Conservation (phyloP, 257 asterid genomes). For the Coffea eugenioides region DNA sequence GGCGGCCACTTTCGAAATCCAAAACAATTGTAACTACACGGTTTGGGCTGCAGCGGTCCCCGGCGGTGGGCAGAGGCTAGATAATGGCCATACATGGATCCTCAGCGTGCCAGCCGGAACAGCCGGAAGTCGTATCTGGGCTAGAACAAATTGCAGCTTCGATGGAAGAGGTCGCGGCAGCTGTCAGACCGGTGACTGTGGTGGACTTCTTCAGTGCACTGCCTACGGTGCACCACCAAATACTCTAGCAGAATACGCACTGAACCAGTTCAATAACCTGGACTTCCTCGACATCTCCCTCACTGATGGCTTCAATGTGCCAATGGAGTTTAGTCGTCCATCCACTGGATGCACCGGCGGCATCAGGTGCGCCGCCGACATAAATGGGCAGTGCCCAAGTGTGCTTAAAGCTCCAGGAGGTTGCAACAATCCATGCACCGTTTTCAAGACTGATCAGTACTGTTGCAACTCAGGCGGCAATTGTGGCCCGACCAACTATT, state of each 20-base stretch:
- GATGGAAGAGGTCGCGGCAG: slow-evolving; percentile 25
- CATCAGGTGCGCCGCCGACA: slow-evolving; percentile 51
- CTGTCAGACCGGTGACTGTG: slow-evolving; percentile 40
- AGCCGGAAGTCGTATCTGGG: slow-evolving; percentile 37
- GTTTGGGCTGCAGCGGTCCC: slow-evolving; percentile 41
- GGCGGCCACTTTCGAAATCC: slow-evolving; percentile 26
- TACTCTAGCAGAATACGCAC: slow-evolving; percentile 52
- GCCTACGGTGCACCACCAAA: slow-evolving; percentile 54
- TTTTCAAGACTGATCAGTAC: slow-evolving; percentile 49
- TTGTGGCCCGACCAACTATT: slow-evolving; percentile 57
- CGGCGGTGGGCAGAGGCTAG: slow-evolving; percentile 27
- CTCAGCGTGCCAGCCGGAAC: slow-evolving; percentile 17
- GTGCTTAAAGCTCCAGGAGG: slow-evolving; percentile 58
- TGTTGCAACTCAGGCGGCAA: slow-evolving; percentile 65
- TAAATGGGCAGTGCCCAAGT: slow-evolving; percentile 55
- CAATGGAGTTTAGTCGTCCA: slow-evolving; percentile 28
- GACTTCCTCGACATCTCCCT: slow-evolving; percentile 62
- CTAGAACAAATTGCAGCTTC: slow-evolving; percentile 33
- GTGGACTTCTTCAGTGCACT: slow-evolving; percentile 34
- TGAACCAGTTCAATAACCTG: slow-evolving; percentile 37
- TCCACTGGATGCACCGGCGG: slow-evolving; percentile 21
- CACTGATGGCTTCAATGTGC: slow-evolving; percentile 65
- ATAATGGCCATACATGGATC: slow-evolving; percentile 26
- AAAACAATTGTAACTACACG: slow-evolving; percentile 35
- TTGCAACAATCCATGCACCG: slow-evolving; percentile 78